phyloP scores from a whole-genome alignment of 2,329 filamentous ascomycete species.

The Rutstroemia sp. region DNA sequence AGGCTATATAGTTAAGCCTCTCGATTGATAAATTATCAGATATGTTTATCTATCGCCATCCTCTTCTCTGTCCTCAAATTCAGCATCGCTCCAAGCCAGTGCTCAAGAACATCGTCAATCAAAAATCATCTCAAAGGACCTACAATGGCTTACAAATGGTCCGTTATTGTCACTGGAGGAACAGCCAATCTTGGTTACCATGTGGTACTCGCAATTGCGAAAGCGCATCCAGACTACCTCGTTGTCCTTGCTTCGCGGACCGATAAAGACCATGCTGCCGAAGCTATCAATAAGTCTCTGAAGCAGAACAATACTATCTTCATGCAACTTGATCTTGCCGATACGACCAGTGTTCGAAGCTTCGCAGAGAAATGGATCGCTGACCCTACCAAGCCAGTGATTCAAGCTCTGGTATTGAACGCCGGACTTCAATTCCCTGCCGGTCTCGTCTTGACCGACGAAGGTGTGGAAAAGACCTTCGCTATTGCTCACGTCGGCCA shows the following conservation, averaged over 20 bases:
- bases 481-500: constrained; percentile 44
- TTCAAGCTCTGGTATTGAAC: constrained; percentile 40
- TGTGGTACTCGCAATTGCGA: constrained; percentile 34
- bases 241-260: constrained; percentile 39
- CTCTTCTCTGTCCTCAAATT: too few species aligned
- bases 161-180: constrained; percentile 39
- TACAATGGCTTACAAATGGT: constrained; percentile 17
- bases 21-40: too few species aligned
- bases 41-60: too few species aligned
- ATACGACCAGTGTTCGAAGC: constrained; percentile 28
- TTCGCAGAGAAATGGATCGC: constrained; percentile 12
- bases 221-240: constrained; percentile 32
- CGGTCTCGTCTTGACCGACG: constrained; percentile 29
- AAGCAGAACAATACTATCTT: constrained; percentile 36
- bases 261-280: constrained; percentile 22
- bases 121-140: neutral
- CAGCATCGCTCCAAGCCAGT: too few species aligned
- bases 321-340: constrained; percentile 27
- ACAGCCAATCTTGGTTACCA: constrained; percentile 38
- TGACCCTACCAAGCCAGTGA: constrained; percentile 28
- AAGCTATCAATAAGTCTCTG: constrained; percentile 35
- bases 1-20: too few species aligned
- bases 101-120: too few species aligned
- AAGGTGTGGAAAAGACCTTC: constrained; percentile 42
- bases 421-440: constrained; percentile 37